phyloP scores from a whole-genome alignment of 164 flowering plant species.

The Sedum album region DNA sequence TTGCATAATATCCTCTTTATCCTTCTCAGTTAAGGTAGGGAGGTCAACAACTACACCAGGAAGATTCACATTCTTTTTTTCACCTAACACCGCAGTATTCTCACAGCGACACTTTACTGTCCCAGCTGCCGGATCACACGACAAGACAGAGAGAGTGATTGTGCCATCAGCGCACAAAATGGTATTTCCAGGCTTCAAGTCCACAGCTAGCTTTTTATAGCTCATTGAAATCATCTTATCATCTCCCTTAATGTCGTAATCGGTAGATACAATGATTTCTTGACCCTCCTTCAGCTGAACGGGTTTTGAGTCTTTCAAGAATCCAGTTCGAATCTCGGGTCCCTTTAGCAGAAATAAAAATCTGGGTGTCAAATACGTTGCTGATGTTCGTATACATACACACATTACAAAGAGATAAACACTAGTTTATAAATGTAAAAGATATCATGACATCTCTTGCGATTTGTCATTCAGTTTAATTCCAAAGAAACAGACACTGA shows the following conservation, averaged over 20 bases:
- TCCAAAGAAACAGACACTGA: background rate
- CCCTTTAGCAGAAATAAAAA: constrained; percentile 38
- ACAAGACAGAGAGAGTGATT: constrained; percentile 54
- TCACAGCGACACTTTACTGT: constrained; percentile 78
- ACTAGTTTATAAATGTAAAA: background rate
- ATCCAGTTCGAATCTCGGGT: constrained; percentile 86
- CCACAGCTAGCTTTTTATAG: constrained; percentile 66
- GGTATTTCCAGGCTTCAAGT: constrained; percentile 68
- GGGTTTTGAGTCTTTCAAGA: constrained; percentile 65
- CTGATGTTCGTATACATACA: background rate
- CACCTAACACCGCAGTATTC: constrained; percentile 67
- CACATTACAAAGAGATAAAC: background rate
- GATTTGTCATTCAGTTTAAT: background rate
- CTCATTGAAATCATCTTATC: constrained; percentile 62
- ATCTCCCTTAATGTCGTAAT: constrained; percentile 65
- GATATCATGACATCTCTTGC: background rate
- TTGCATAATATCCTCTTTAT: constrained; percentile 64
- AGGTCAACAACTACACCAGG: constrained; percentile 88
- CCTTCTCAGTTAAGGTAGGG: constrained; percentile 83
- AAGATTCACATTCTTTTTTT: constrained; percentile 82
- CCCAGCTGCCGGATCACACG: constrained; percentile 60
- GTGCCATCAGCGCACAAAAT: constrained; percentile 83
- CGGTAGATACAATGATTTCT: constrained; percentile 63
- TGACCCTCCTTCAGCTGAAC: constrained; percentile 76
- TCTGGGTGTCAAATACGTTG: background rate